These are phyloP conservation scores for Tetrapyrgos nigripes DNA, from an alignment of 1,284 basidiomycete species.

Conservation along the genomic window DNA sequence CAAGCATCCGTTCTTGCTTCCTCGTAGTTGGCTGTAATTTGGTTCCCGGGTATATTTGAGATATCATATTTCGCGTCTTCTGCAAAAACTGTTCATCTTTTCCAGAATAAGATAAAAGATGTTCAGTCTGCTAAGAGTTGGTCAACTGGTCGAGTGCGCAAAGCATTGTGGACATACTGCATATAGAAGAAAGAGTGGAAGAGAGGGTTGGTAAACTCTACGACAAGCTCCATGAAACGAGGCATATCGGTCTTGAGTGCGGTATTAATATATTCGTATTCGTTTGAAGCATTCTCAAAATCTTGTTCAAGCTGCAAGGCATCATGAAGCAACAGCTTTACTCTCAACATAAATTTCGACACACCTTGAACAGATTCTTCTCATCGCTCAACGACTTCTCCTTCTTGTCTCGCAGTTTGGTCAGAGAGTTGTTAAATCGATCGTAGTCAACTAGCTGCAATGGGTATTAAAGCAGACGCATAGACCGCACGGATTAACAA, in stretches of 20 bases:
- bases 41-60: slow-evolving; percentile 62
- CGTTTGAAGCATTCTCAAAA: slow-evolving; percentile 92
- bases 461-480: slow-evolving; percentile 6
- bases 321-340: background rate
- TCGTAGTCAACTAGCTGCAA: slow-evolving; percentile 90
- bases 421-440: slow-evolving; percentile 94
- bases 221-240: slow-evolving; percentile 86
- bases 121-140: slow-evolving; percentile 70
- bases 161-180: slow-evolving; percentile 74
- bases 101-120: slow-evolving; percentile 95
- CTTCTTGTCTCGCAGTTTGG: slow-evolving; percentile 97
- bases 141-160: background rate
- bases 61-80: slow-evolving; percentile 84
- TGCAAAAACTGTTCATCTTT: slow-evolving; percentile 88
- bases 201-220: slow-evolving; percentile 93
- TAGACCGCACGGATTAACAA: slow-evolving; percentile 3
- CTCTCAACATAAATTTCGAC: slow-evolving; percentile 22
- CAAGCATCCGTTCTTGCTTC: slow-evolving; percentile 82
- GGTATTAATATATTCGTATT: slow-evolving; percentile 97
- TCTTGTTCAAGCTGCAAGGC: slow-evolving; percentile 90
- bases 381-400: slow-evolving; percentile 93
- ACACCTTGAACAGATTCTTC: slow-evolving; percentile 93
- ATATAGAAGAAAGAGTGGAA: slow-evolving; percentile 99
- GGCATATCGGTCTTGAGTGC: slow-evolving; percentile 94
- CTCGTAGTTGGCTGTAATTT: slow-evolving; percentile 84